Base-by-base conservation (phyloP, 2,329 filamentous ascomycete species). In the Sporothrix globosa region DNA sequence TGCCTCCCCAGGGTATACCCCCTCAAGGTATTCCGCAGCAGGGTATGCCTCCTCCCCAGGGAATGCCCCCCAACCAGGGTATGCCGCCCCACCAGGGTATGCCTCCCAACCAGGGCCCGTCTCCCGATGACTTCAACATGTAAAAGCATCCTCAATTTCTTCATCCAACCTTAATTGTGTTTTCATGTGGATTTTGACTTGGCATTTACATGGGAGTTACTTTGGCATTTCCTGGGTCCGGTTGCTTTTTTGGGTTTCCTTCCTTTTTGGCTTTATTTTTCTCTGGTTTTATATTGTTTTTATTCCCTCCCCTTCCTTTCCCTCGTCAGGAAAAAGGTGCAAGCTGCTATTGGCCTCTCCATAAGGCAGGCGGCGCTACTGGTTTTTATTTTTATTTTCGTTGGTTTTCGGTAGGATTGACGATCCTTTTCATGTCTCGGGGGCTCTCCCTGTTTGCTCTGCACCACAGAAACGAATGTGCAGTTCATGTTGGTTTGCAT, bases 241-340 rank as follows among this genome's bases (percentile, higher is more conserved):
- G 34, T 34, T 34, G 9, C 34, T 34, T 4, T 39, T 10, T 19
- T 58, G 2, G 2, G 17, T 58, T 19, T n/a, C 14, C 17, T 34
- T 30, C 17, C 5, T 56, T 58, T 44, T 44, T 44, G 10, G 11
- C 41, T 13, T 44, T 44, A 44, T 44, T 1, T 4, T 13, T 7
- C 3, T 44, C 4, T 44, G 41, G 11, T 39, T 34, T 34, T 19
- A 34, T 4, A 19, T 34, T 39, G 17, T 17, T 46, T 63, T 3
- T 44, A 63, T 63, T 63, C 58, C 58, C 58, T n/a, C 39, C 41
- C 58, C 41, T 46, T 41, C 9, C 58, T 24, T 63, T 27, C 58
- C 41, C 41, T 46, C 21, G 41, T 46, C 41, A 46, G 21, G 58
- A 17, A 46, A 24, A 39, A 41, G 10, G 39, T 44, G 58, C 41